phyloP scores from a whole-genome alignment of 176 grass and related monocot genomes.

The Oryza glumipatula region DNA sequence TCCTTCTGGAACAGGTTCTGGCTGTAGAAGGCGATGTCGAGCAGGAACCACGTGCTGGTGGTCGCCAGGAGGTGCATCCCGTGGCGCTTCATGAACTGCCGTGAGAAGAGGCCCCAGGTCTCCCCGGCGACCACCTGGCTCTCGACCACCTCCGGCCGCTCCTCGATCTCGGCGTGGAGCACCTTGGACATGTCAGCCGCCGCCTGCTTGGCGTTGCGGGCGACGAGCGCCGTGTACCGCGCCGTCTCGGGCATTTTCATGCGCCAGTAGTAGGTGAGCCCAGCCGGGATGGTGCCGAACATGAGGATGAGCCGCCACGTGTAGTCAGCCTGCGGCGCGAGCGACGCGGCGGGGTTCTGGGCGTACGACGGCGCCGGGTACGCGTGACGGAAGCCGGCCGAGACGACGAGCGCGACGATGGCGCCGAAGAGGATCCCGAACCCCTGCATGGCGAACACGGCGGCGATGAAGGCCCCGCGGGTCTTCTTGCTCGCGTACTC shows the following conservation, averaged over 20 bases:
- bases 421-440: slow-evolving; percentile 77
- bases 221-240: slow-evolving; percentile 84
- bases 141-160: slow-evolving; percentile 8
- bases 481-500: slow-evolving; percentile 87
- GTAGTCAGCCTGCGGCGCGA: slow-evolving; percentile 57
- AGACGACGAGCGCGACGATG: slow-evolving; percentile 54
- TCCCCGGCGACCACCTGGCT: not conserved
- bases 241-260: slow-evolving; percentile 94
- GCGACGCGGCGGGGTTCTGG: slow-evolving; percentile 20
- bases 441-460: slow-evolving; percentile 85
- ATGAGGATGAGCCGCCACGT: slow-evolving; percentile 83
- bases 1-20: slow-evolving; percentile 96
- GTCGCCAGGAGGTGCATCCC: slow-evolving; percentile 68
- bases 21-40: slow-evolving; percentile 88
- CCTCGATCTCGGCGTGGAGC: slow-evolving; percentile 52
- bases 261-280: slow-evolving; percentile 87
- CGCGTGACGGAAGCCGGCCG: slow-evolving; percentile 54
- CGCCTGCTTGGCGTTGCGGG: slow-evolving; percentile 67
- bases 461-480: slow-evolving; percentile 81
- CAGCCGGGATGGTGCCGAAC: slow-evolving; percentile 63
- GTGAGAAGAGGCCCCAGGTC: slow-evolving; percentile 70
- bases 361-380: slow-evolving; percentile 50
- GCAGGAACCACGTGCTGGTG: slow-evolving; percentile 76
- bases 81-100: slow-evolving; percentile 54
- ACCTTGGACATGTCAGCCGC: slow-evolving; percentile 77